Conservation (phyloP, 805 yeast genomes). For the Teunomyces kruisii region DNA sequence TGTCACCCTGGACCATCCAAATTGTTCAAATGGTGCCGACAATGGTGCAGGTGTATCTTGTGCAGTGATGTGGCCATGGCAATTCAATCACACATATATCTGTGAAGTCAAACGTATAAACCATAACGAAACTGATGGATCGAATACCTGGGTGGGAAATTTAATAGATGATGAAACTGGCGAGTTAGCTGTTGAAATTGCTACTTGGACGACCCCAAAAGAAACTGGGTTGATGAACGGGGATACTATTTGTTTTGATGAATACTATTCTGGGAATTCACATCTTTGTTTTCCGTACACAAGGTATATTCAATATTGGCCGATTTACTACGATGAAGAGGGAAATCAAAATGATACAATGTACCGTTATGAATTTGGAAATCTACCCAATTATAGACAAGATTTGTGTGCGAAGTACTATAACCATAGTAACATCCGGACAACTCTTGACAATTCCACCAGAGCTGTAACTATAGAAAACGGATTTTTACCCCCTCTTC, state of each 20-base stretch:
- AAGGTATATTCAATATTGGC: background rate
- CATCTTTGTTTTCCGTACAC: background rate
- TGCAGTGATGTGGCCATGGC: conserved; percentile 4
- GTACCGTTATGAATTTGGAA: background rate
- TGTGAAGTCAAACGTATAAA: background rate
- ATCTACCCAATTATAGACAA: background rate
- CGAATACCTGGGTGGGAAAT: conserved; percentile 1
- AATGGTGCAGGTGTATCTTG: conserved; percentile 8
- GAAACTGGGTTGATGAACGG: background rate
- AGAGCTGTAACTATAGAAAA: background rate
- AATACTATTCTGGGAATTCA: background rate
- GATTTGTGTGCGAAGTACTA: background rate
- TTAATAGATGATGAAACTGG: conserved; percentile 3
- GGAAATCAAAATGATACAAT: background rate
- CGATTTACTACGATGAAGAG: background rate
- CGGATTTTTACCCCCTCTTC: background rate
- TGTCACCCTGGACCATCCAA: conserved; percentile 2
- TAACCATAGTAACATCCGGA: background rate
- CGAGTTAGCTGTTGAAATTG: background rate
- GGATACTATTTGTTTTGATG: background rate
- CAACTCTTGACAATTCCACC: background rate
- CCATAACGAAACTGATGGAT: conserved; percentile 3
- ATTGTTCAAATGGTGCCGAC: conserved; percentile 9
- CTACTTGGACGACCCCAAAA: background rate
- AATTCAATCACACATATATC: conserved; percentile 4